Percentiles rank a stretch among this genome's conserved stretches.
phyloP scores from a whole-genome alignment of 2,329 filamentous ascomycete species.

The Colletotrichum kahawae region DNA sequence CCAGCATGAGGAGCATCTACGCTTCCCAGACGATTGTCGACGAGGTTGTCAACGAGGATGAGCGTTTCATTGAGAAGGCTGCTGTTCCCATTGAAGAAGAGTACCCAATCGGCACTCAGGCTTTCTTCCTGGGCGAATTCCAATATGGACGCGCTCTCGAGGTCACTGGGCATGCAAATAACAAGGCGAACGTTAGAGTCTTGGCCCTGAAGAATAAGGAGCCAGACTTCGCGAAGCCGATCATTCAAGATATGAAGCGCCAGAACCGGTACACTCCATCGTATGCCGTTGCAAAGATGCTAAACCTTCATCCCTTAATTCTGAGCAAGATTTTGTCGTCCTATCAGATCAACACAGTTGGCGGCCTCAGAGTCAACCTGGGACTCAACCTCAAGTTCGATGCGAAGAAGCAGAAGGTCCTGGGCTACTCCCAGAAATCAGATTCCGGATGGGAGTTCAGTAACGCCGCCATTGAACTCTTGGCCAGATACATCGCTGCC shows the following conservation, averaged over 20 bases:
- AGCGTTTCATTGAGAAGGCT: constrained; percentile 87
- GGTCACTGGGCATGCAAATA: constrained; percentile 74
- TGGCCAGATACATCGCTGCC: constrained; percentile 87
- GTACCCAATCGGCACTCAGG: constrained; percentile 81
- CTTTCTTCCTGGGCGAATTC: constrained; percentile 94
- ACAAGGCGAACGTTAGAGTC: constrained; percentile 82
- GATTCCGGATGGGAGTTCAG: constrained; percentile 96
- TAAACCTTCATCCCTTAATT: constrained; percentile 83
- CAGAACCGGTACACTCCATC: constrained; percentile 82
- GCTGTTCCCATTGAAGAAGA: constrained; percentile 92
- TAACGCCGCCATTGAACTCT: constrained; percentile 77
- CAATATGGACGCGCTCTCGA: constrained; percentile 91
- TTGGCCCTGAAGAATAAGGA: constrained; percentile 75
- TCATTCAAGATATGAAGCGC: constrained; percentile 74
- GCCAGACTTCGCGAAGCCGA: constrained; percentile 77
- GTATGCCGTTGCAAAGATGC: constrained; percentile 82
- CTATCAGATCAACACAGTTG: constrained; percentile 80
- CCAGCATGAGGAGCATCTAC: constrained; percentile 86
- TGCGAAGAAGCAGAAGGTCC: constrained; percentile 90
- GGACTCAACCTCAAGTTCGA: constrained; percentile 98
- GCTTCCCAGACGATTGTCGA: constrained; percentile 93
- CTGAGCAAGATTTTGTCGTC: constrained; percentile 96
- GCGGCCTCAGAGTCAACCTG: constrained; percentile 84
- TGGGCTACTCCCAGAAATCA: constrained; percentile 91
- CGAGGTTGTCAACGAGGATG: constrained; percentile 86